phyloP scores from a whole-genome alignment of 2,329 filamentous ascomycete genomes.

The Aspergillus sergii region DNA sequence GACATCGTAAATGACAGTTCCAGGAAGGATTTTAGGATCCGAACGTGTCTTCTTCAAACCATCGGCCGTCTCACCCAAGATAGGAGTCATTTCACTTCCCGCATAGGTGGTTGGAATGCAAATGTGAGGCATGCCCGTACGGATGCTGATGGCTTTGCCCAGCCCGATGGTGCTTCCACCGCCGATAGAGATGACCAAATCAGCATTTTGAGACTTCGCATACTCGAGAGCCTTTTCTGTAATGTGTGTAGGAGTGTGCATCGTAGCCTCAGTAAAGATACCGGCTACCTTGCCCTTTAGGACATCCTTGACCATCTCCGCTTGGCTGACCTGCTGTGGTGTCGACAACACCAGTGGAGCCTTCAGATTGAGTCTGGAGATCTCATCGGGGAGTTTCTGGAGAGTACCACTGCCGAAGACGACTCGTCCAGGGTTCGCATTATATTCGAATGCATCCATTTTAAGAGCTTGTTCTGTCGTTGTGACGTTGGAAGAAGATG shows the following conservation, averaged over 20 bases:
- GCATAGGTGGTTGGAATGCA: constrained; percentile 66
- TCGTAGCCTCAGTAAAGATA: constrained; percentile 59
- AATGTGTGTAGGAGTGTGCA: constrained; percentile 64
- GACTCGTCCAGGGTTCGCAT: constrained; percentile 55
- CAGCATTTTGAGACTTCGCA: constrained; percentile 49
- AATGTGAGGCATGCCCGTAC: constrained; percentile 59
- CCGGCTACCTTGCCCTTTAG: constrained; percentile 53
- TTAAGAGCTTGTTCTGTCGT: constrained; percentile 6
- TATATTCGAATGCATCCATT: constrained; percentile 62
- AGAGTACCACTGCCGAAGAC: constrained; percentile 61
- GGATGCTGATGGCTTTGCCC: constrained; percentile 60
- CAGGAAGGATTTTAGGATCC: constrained; percentile 63
- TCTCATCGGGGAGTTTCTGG: constrained; percentile 49
- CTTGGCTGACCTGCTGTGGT: constrained; percentile 53
- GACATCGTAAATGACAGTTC: constrained; percentile 66
- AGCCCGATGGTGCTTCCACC: constrained; percentile 65
- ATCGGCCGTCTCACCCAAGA: constrained; percentile 63
- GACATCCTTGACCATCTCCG: constrained; percentile 47
- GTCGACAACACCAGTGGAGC: constrained; percentile 61
- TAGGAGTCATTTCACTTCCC: constrained; percentile 66
- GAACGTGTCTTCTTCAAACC: constrained; percentile 60
- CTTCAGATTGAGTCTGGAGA: constrained; percentile 49
- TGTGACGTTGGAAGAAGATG: not conserved
- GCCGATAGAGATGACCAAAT: constrained; percentile 63
- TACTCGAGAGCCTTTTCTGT: constrained; percentile 60